Base-by-base conservation (phyloP, 192 early-diverging fungal species). In the Jimgerdemannia lactiflua region DNA sequence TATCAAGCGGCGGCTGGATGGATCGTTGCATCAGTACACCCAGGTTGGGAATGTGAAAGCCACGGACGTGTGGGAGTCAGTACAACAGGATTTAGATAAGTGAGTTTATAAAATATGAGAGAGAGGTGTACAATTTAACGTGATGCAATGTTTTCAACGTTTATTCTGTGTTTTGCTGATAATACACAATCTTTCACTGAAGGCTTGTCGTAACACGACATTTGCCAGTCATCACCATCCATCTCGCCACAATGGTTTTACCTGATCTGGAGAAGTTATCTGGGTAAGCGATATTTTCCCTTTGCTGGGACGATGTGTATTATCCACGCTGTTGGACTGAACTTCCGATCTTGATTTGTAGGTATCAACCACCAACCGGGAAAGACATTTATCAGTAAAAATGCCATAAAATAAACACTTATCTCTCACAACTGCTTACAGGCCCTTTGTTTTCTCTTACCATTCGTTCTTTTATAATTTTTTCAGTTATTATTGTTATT, bases 1-100 rank as follows among this genome's bases (percentile, higher is more conserved):
- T 43, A 80, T 90, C 20, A 92, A 92, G 65, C 80, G 91, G 65
- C 69, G 80, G 2, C 75, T 90, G 78, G 83, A 83, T 40, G 84
- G 86, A 6, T 70, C 76, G 2, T 68, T 88, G 9, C 84, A 88
- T 71, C 87, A 88, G 54, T 88, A 86, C 41, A 88, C 82, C 42
- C 85, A 88, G 49, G 84, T 88, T 10, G 87, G 87, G 64, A 79
- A 71, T 42, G 74, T 73, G 3, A 74, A 67, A 3, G 20, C 78
- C 7, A 66, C 64, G 39, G 77, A 82, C 14, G 64, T 75, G 41
- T 82, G 81, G 81, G 72, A 75, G n/a, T 69, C 81, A 4, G 73
- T 72, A 3, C 67, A 74, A 14, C 67, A 73, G n/a, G 71, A 78
- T 17, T 64, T 79, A 17, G 77, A 79, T n/a, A 77, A 65, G 68